Conservation (phyloP, 805 yeast species). For the Candida tibetensis region DNA sequence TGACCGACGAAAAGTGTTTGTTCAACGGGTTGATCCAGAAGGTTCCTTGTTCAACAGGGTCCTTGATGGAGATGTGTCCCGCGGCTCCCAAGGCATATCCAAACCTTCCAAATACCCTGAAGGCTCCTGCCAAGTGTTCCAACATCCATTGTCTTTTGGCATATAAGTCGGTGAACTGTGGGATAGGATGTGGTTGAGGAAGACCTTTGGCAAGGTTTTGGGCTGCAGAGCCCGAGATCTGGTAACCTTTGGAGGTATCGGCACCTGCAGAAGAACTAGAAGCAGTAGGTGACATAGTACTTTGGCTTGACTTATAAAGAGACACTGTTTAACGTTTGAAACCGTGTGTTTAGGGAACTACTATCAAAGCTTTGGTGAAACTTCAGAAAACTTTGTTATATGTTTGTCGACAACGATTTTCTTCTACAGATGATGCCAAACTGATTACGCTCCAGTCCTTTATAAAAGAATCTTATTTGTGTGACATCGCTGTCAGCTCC, state of each 20-base stretch:
- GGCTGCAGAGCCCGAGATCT: conserved; percentile 46
- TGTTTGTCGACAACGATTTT: too few relatives aligned
- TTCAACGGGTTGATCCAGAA: conserved; percentile 91
- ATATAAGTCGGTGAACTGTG: conserved; percentile 47
- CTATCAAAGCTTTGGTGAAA: too few relatives aligned
- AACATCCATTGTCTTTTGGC: conserved; percentile 53
- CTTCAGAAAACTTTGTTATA: too few relatives aligned
- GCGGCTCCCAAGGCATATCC: conserved; percentile 77
- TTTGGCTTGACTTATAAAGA: too few relatives aligned
- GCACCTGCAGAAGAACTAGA: too few relatives aligned
- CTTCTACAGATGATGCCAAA: too few relatives aligned
- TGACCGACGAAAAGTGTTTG: conserved; percentile 56
- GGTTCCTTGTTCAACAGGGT: conserved; percentile 74
- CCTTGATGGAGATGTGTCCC: conserved; percentile 84
- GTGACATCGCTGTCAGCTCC: too few relatives aligned
- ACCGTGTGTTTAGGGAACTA: too few relatives aligned
- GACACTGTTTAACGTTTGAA: too few relatives aligned
- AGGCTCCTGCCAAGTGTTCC: conserved; percentile 83
- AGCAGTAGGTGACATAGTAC: conserved; percentile 6
- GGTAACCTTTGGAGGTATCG: conserved; percentile 41
- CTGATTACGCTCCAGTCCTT: too few relatives aligned
- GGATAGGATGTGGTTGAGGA: conserved; percentile 49
- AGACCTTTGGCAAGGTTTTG: conserved; percentile 59
- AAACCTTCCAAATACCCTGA: conserved; percentile 76
- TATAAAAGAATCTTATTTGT: too few relatives aligned